A percentile compares a stretch with the other conserved stretches of the same genome.
These are phyloP conservation scores for Fusarium hostae DNA, from an alignment of 2,329 filamentous ascomycete genomes.

Conservation along the genomic window DNA sequence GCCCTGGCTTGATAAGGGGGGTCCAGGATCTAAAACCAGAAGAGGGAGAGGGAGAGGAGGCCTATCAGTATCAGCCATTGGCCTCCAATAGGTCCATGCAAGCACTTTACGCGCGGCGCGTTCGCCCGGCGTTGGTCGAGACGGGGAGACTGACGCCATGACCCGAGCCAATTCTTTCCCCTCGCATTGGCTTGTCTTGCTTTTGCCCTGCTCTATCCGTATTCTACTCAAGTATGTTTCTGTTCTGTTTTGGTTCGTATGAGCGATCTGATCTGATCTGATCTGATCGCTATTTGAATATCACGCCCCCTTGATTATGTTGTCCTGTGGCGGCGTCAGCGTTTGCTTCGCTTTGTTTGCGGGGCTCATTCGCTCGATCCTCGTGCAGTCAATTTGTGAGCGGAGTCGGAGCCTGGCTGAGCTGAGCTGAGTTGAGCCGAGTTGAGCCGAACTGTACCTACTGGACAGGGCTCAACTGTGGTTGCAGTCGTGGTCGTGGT, in stretches of 20 bases:
- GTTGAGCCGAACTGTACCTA: not conserved
- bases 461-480: conserved; percentile 6
- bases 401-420: not conserved
- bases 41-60: not conserved
- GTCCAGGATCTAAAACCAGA: conserved; percentile 1
- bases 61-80: not conserved
- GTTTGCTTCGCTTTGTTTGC: conserved; percentile 22
- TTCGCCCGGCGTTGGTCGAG: conserved; percentile 8
- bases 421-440: conserved; percentile 5
- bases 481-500: not conserved
- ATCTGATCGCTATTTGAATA: conserved; percentile 4
- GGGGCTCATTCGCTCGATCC: conserved; percentile 16
- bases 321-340: conserved; percentile 21
- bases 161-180: conserved; percentile 1
- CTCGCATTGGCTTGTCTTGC: not conserved
- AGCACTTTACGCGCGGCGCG: conserved; percentile 40
- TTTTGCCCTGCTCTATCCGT: not conserved
- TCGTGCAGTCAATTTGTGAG: not conserved
- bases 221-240: not conserved
- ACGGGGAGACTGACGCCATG: conserved; percentile 38
- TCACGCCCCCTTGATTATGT: conserved; percentile 9
- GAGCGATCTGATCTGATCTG: conserved; percentile 1
- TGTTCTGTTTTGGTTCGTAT: not conserved
- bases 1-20: not conserved
- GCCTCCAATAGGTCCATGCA: conserved; percentile 20